phyloP scores from a whole-genome alignment of 139 green algal species.

The Bryopsis sp. region DNA sequence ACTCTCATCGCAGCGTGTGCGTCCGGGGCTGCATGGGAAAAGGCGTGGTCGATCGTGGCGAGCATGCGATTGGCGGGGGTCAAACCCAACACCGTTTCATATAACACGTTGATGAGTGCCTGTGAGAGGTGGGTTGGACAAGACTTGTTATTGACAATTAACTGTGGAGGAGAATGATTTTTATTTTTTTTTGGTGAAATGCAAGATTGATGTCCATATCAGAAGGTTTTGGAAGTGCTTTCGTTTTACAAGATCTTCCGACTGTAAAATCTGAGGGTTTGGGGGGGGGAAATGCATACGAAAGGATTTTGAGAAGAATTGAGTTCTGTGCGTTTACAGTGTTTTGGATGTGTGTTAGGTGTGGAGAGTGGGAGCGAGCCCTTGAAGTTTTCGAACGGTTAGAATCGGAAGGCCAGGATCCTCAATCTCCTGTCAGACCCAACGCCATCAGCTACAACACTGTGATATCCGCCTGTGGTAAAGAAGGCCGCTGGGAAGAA shows the following conservation, averaged over 20 bases:
- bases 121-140: conserved; percentile 28
- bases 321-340: too few species aligned
- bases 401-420: not conserved
- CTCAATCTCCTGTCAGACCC: not conserved
- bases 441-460: conserved; percentile 14
- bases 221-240: too few species aligned
- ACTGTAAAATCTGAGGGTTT: too few species aligned
- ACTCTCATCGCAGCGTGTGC: conserved; percentile 79
- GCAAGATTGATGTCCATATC: too few species aligned
- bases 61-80: conserved; percentile 27
- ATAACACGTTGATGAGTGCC: conserved; percentile 26
- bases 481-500: conserved; percentile 24
- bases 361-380: conserved; percentile 11
- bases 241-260: too few species aligned
- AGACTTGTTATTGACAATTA: too few species aligned
- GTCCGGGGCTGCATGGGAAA: conserved; percentile 59
- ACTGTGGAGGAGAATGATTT: too few species aligned
- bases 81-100: conserved; percentile 26
- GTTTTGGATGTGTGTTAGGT: too few species aligned
- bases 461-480: conserved; percentile 7
- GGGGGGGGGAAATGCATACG: too few species aligned
- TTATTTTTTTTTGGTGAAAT: too few species aligned
- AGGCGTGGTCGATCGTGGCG: conserved; percentile 39
- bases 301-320: too few species aligned
- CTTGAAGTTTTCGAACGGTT: conserved; percentile 5